Evolutionary conservation across 2,329 filamentous ascomycete genomes (phyloP).

Genomic region (Phyllosticta paracitricarpa): DNA sequence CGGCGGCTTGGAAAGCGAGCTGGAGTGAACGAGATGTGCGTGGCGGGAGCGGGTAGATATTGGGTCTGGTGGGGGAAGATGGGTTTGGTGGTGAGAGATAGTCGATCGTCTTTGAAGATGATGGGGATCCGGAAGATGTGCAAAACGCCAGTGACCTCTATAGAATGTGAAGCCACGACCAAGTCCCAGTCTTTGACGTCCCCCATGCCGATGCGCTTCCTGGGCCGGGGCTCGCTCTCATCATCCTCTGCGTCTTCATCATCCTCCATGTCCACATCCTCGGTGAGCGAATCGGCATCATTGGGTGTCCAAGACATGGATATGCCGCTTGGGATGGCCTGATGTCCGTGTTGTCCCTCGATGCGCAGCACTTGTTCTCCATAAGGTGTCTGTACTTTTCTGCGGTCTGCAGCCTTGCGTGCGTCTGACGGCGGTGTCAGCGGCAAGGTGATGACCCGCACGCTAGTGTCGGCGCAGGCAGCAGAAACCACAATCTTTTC

Average conservation of each 20-base stretch:
- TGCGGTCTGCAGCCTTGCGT: constrained; percentile 25
- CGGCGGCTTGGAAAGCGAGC: constrained; percentile 42
- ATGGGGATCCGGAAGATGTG: constrained; percentile 33
- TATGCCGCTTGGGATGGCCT: constrained; percentile 40
- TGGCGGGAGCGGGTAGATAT: constrained; percentile 40
- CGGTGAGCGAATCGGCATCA: constrained; percentile 11
- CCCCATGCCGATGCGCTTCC: constrained; percentile 5
- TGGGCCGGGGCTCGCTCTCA: constrained; percentile 5
- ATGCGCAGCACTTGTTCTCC: constrained; percentile 42
- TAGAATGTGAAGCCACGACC: constrained; percentile 31
- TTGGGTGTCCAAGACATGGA: constrained; percentile 42
- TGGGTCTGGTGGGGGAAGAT: constrained; percentile 37
- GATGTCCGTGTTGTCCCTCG: constrained; percentile 37
- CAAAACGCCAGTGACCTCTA: constrained; percentile 29
- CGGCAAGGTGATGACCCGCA: constrained; percentile 46
- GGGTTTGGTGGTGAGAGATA: constrained; percentile 27
- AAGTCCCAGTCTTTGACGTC: constrained; percentile 29
- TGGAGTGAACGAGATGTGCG: constrained; percentile 44
- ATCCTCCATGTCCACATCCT: constrained; percentile 25
- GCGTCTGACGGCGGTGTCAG: constrained; percentile 41
- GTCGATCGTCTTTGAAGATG: constrained; percentile 19
- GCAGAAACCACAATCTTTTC: constrained; percentile 44
- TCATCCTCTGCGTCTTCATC: constrained; percentile 18
- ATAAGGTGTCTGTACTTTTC: constrained; percentile 19
- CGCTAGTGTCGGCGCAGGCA: constrained; percentile 47